These are phyloP conservation scores for Protomyces arabidopsidicola DNA, from an alignment of 1,139 yeast species.

Conservation along the genomic window DNA sequence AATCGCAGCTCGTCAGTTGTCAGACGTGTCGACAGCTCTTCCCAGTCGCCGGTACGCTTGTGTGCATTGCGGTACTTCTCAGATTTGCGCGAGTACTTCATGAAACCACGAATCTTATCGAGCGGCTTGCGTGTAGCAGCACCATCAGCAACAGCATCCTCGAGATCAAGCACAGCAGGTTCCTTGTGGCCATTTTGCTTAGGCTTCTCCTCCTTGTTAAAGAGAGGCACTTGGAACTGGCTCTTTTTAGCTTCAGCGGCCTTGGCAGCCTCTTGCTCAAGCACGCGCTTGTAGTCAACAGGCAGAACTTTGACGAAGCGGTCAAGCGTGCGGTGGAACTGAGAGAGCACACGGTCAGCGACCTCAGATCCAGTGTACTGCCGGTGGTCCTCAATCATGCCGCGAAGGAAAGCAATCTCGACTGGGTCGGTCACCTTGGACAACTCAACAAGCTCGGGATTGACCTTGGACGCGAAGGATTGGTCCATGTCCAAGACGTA, in stretches of 20 bases:
- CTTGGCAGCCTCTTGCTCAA: conserved; percentile 70
- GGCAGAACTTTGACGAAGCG: conserved; percentile 94
- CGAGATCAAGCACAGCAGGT: conserved; percentile 83
- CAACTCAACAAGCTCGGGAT: conserved; percentile 76
- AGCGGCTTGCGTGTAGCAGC: conserved; percentile 57
- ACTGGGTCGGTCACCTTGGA: conserved; percentile 73
- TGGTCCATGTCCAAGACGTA: conserved; percentile 94
- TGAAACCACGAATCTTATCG: conserved; percentile 84
- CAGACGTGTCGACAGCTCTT: conserved; percentile 77
- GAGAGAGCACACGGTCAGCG: conserved; percentile 74
- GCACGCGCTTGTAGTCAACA: conserved; percentile 80
- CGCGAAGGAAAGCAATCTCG: conserved; percentile 91
- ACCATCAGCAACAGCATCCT: conserved; percentile 74
- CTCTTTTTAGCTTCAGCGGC: conserved; percentile 58
- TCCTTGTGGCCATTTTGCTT: conserved; percentile 72
- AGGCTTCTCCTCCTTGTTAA: conserved; percentile 33
- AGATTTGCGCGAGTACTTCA: conserved; percentile 84
- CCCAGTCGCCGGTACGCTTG: conserved; percentile 83
- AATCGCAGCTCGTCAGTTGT: conserved; percentile 77
- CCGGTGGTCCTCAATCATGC: conserved; percentile 88
- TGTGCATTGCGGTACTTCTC: conserved; percentile 79
- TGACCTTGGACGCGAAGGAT: conserved; percentile 77
- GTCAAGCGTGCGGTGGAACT: conserved; percentile 82
- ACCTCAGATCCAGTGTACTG: conserved; percentile 91
- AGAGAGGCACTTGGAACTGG: conserved; percentile 34